Evolutionary conservation across 2,329 filamentous ascomycete species (phyloP).

Genomic region (Cytospora piceae): DNA sequence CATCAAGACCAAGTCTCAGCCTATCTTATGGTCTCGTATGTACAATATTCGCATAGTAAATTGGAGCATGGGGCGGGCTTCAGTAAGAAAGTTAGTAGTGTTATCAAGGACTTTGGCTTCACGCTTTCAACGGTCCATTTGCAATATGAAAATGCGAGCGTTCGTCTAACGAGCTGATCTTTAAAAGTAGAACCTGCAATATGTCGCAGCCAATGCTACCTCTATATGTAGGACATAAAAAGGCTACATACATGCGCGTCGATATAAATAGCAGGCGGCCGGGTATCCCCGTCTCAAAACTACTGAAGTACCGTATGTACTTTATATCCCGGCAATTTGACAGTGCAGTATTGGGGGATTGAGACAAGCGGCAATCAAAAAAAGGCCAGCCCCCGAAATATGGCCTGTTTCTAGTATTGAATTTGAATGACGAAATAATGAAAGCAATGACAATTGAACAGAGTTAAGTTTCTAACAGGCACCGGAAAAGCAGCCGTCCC

Average conservation of each 20-base stretch:
- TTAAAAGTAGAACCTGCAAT: not conserved
- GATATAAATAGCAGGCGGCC: no score
- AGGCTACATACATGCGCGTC: no score
- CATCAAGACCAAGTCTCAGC: constrained; percentile 10
- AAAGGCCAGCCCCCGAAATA: no score
- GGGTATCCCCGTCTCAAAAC: no score
- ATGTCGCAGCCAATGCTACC: no score
- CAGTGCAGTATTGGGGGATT: no score
- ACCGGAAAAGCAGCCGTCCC: not conserved
- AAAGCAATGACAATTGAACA: not conserved
- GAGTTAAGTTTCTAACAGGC: not conserved
- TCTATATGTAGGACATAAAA: no score
- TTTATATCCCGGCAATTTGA: no score
- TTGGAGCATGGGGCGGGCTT: constrained; percentile 21
- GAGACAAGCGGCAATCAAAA: no score
- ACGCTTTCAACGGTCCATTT: not conserved
- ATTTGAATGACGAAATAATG: not conserved
- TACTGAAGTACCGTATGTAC: no score
- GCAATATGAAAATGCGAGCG: not conserved
- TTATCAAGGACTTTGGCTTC: constrained; percentile 16
- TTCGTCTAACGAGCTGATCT: not conserved
- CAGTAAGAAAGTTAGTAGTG: constrained; percentile 15
- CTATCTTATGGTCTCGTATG: constrained; percentile 24
- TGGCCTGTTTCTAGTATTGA: no score
- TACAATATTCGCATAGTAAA: constrained; percentile 28